Evolutionary conservation across 2,329 filamentous ascomycete species (phyloP), one percentile per base, ranked within the genome.

Genomic region (Monosporascus ibericus): DNA sequence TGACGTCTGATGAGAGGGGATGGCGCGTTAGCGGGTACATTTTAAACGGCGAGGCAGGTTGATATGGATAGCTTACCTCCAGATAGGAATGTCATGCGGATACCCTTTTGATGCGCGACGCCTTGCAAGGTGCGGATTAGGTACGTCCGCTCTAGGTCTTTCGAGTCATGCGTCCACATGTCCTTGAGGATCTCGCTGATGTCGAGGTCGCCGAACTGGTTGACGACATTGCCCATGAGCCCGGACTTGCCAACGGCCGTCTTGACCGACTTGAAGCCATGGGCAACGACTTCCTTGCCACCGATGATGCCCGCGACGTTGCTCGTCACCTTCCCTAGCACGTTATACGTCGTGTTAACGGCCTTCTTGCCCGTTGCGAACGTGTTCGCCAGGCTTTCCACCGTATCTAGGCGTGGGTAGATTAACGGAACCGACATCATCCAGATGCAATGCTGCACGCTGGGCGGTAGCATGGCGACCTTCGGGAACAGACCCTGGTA

Each of bases 401-500:
- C 89, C 2, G 88, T 88, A 61, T 97, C 94, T 17, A 99, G 75
- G 2, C 94, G 84, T 22, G 94, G 94, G 65, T 97, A 99, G 40
- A 97, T 75, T 20, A 97, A 70, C 0, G 94, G 94, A 6, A 96
- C 90, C 0, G 92, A 90, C 11, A 97, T 71, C 86, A 97, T 95
- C 88, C 92, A 94, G 53, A 99, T 84, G 65, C 92, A 96, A 69
- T 99, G 94, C 71, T 99, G 94, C 9, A 99, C 91, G 62, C 88
- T 94, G 0, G 90, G 88, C 1, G 94, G 94, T 3, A 99, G 75
- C 63, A 88, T 87, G 2, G 91, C 92, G 34, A 99, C 84, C 70
- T 96, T 97, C 44, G 94, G 94, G 72, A 99, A 97, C 24, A 99
- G 81, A 37, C 94, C 94, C 70, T 99, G 94, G 67, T 99, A 99